These are phyloP conservation scores for Calycina herbarum DNA, from an alignment of 2,329 filamentous ascomycete genomes.

Conservation along the genomic window DNA sequence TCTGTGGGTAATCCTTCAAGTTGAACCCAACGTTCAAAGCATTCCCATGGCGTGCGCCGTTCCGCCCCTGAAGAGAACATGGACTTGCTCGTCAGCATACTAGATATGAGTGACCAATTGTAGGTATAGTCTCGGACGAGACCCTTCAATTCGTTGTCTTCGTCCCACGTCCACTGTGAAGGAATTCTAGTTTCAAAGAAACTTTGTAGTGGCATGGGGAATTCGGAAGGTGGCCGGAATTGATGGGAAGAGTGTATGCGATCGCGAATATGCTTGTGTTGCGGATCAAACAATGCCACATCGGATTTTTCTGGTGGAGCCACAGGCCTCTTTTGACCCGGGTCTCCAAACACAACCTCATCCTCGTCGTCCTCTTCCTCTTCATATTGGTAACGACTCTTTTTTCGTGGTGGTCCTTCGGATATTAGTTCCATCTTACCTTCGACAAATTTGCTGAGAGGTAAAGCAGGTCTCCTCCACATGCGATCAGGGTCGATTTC, in stretches of 20 bases:
- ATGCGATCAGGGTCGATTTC: conserved; percentile 66
- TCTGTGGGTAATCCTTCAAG: conserved; percentile 88
- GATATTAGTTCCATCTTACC: conserved; percentile 73
- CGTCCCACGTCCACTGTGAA: conserved; percentile 87
- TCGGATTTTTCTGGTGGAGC: conserved; percentile 69
- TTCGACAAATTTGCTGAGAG: conserved; percentile 83
- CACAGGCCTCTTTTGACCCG: conserved; percentile 38
- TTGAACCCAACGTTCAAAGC: conserved; percentile 94
- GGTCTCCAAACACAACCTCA: conserved; percentile 39
- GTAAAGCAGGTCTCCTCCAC: conserved; percentile 76
- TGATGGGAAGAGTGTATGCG: conserved; percentile 87
- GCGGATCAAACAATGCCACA: conserved; percentile 84
- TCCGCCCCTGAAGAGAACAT: conserved; percentile 83
- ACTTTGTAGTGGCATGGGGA: conserved; percentile 82
- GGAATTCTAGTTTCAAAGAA: conserved; percentile 88
- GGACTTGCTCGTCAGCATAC: conserved; percentile 72
- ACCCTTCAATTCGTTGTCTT: conserved; percentile 85
- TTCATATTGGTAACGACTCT: conserved; percentile 78
- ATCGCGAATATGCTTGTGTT: conserved; percentile 87
- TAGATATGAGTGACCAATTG: conserved; percentile 95
- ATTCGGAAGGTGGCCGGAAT: conserved; percentile 89
- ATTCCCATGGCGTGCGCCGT: conserved; percentile 94
- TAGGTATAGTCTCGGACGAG: conserved; percentile 92
- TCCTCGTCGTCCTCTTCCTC: conserved; percentile 70
- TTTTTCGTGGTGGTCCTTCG: conserved; percentile 68